A percentile compares a stretch with the other conserved stretches of the same genome.
Evolutionary conservation across 2,329 filamentous ascomycete species (phyloP).

Genomic region (Pleurostoma richardsiae): DNA sequence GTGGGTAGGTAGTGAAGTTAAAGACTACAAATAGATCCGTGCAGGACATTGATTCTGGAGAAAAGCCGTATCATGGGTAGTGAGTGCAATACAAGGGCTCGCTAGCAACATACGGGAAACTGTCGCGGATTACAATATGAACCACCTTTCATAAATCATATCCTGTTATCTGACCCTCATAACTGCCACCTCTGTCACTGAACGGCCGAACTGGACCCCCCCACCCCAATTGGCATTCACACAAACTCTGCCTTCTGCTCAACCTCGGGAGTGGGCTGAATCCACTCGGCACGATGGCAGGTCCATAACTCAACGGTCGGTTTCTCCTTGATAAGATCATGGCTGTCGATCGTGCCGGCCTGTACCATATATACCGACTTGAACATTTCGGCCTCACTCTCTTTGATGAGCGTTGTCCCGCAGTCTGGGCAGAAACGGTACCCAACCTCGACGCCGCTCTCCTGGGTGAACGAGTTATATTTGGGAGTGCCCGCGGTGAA

Average conservation of each 20-base stretch:
- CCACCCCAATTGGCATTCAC: too few relatives aligned
- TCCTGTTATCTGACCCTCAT: too few relatives aligned
- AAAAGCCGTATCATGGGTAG: too few relatives aligned
- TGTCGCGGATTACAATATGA: too few relatives aligned
- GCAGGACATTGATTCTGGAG: too few relatives aligned
- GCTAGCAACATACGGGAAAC: too few relatives aligned
- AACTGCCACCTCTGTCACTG: too few relatives aligned
- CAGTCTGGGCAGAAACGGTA: neutral
- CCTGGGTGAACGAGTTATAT: neutral
- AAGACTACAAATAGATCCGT: too few relatives aligned
- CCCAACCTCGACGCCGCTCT: neutral
- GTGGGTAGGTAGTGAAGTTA: too few relatives aligned
- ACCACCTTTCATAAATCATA: too few relatives aligned
- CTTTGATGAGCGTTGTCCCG: neutral
- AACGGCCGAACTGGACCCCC: too few relatives aligned
- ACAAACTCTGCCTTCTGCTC: neutral
- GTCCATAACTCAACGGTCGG: neutral
- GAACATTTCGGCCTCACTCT: neutral
- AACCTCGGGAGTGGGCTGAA: neutral
- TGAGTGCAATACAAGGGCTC: too few relatives aligned
- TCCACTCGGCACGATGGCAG: neutral
- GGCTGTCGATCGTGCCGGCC: neutral
- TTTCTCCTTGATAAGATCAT: neutral
- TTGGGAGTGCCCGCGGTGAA: neutral
- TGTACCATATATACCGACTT: neutral